Conservation (phyloP, 2,329 filamentous ascomycete species). For the Fusarium algeriense region DNA sequence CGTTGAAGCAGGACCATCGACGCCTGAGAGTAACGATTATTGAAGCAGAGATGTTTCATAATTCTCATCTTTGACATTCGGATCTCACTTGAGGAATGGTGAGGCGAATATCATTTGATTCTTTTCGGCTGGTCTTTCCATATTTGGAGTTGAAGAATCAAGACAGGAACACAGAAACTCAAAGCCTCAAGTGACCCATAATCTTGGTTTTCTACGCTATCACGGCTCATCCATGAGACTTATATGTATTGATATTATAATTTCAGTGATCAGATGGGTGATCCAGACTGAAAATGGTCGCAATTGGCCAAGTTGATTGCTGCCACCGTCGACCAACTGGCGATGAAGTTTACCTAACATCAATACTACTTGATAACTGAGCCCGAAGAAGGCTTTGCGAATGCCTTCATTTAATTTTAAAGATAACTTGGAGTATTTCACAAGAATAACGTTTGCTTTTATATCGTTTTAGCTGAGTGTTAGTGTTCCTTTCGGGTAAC, state of each 20-base stretch:
- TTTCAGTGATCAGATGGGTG: too few relatives aligned
- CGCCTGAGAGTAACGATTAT: not conserved
- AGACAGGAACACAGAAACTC: not conserved
- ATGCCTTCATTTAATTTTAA: not conserved
- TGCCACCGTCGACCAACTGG: not conserved
- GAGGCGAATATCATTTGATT: not conserved
- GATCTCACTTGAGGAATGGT: fast-evolving
- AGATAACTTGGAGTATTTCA: fast-evolving
- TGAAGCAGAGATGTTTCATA: not conserved
- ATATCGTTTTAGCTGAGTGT: not conserved
- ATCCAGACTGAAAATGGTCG: not conserved
- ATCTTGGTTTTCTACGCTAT: not conserved
- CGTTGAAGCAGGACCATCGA: not conserved
- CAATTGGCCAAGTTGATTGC: not conserved
- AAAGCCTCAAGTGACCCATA: not conserved
- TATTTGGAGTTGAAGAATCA: not conserved
- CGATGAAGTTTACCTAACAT: not conserved
- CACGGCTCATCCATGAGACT: too few relatives aligned
- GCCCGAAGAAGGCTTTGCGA: fast-evolving
- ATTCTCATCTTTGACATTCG: not conserved
- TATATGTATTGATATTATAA: too few relatives aligned
- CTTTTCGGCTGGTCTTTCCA: not conserved
- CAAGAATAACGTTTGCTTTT: not conserved
- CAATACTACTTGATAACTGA: not conserved
- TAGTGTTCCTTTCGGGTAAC: not conserved